A percentile compares a stretch with the other conserved stretches of the same genome.
These are phyloP conservation scores for Vitis vinifera DNA, from an alignment of 164 flowering plant species.

Conservation along the genomic window DNA sequence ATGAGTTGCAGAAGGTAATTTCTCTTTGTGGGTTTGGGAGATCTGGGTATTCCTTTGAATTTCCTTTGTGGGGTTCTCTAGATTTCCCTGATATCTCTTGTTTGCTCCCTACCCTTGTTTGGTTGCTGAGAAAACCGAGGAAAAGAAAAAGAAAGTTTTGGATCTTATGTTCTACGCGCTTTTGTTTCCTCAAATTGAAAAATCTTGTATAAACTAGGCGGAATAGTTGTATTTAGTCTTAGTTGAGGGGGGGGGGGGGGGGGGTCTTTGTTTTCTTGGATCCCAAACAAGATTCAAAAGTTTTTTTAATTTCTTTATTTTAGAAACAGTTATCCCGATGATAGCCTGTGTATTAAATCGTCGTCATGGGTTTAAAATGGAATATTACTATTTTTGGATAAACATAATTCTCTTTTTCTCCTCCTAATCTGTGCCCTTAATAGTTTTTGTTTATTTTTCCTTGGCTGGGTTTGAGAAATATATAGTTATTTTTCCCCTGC, in stretches of 20 bases:
- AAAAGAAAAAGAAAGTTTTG: neutral
- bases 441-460: no score
- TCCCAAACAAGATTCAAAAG: neutral
- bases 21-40: constrained; percentile 18
- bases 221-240: neutral
- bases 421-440: no score
- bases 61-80: neutral
- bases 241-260: neutral
- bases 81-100: neutral
- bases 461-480: no score
- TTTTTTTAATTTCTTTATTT: no score
- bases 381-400: no score
- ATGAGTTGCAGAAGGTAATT: constrained; percentile 61
- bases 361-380: no score
- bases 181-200: no score
- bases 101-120: neutral
- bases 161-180: neutral
- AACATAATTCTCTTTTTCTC: no score
- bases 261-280: neutral
- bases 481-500: no score
- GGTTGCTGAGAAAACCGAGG: constrained; percentile 1
- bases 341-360: no score
- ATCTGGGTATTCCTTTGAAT: constrained; percentile 26
- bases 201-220: neutral
- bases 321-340: no score